Conservation (phyloP, 805 yeast species). For the Starmera dryadoides region DNA sequence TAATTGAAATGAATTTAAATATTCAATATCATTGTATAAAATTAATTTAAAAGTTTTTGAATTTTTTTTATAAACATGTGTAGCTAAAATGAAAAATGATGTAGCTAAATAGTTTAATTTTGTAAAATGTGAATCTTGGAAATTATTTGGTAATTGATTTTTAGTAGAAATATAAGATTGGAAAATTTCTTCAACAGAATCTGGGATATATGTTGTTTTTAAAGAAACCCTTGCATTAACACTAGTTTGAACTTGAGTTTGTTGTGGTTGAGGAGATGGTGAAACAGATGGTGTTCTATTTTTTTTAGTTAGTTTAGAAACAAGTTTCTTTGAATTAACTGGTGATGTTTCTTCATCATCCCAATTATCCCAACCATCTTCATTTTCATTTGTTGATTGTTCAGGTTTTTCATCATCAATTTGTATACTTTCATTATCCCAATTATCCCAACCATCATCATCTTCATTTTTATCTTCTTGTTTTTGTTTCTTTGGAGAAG, state of each 20-base stretch:
- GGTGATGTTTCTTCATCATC: background rate
- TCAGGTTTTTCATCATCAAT: background rate
- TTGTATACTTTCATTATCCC: background rate
- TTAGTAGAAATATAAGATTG: slow-evolving; percentile 10
- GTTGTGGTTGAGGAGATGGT: slow-evolving; percentile 1
- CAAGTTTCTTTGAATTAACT: slow-evolving; percentile 5
- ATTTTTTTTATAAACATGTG: slow-evolving; percentile 4
- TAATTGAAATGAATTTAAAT: slow-evolving; percentile 1
- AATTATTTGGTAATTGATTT: slow-evolving; percentile 3
- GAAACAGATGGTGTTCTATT: slow-evolving; percentile 7
- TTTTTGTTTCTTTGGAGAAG: background rate
- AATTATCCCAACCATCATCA: slow-evolving; percentile 10
- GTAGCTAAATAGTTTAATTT: slow-evolving; percentile 12
- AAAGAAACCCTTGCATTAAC: no score
- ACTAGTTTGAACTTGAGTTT: no score
- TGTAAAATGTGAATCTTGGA: slow-evolving; percentile 7
- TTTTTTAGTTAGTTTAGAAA: slow-evolving; percentile 12
- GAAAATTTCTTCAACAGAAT: slow-evolving; percentile 5
- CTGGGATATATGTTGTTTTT: slow-evolving; percentile 10
- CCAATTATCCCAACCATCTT: background rate
- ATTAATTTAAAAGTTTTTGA: slow-evolving; percentile 3
- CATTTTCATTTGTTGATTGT: background rate
- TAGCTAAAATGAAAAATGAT: slow-evolving; percentile 11
- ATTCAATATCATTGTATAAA: slow-evolving; percentile 14
- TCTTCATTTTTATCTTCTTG: slow-evolving; percentile 7